phyloP scores from a whole-genome alignment of 352 stramenopile species.

The Blastocystis sp. region DNA sequence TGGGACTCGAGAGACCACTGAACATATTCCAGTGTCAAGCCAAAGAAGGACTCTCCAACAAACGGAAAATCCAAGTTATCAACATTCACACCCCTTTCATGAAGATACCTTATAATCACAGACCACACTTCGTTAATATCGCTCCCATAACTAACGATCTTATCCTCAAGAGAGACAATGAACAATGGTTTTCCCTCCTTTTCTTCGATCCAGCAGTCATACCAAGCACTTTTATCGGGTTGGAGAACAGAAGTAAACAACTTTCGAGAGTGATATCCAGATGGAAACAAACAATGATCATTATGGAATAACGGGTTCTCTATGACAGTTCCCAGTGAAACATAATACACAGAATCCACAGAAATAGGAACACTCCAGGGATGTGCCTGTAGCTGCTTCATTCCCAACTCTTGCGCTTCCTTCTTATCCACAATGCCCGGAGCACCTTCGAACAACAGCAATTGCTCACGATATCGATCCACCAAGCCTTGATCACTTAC shows the following conservation, averaged over 20 bases:
- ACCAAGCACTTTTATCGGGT: background rate
- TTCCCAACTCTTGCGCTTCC: background rate
- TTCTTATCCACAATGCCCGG: slow-evolving; percentile 1
- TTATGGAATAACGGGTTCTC: background rate
- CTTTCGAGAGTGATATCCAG: slow-evolving; percentile 49
- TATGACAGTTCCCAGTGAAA: background rate
- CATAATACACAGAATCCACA: background rate
- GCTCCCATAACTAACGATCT: background rate
- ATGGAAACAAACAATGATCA: slow-evolving; percentile 14
- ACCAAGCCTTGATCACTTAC: background rate
- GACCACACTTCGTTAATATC: slow-evolving; percentile 29
- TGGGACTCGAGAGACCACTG: slow-evolving; percentile 15
- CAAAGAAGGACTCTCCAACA: slow-evolving; percentile 29
- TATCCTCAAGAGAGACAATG: background rate
- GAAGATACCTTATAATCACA: background rate
- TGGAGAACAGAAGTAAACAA: background rate
- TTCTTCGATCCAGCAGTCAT: slow-evolving; percentile 60
- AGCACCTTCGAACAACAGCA: slow-evolving; percentile 32
- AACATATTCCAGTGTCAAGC: background rate
- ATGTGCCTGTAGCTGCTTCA: background rate
- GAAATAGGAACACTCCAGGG: background rate
- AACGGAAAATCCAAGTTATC: background rate
- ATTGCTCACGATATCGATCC: slow-evolving; percentile 18
- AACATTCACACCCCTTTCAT: background rate
- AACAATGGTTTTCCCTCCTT: background rate